Evolutionary conservation across 225 moss, liverwort and hornwort genomes (phyloP).

Genomic region (Asterella californica): DNA sequence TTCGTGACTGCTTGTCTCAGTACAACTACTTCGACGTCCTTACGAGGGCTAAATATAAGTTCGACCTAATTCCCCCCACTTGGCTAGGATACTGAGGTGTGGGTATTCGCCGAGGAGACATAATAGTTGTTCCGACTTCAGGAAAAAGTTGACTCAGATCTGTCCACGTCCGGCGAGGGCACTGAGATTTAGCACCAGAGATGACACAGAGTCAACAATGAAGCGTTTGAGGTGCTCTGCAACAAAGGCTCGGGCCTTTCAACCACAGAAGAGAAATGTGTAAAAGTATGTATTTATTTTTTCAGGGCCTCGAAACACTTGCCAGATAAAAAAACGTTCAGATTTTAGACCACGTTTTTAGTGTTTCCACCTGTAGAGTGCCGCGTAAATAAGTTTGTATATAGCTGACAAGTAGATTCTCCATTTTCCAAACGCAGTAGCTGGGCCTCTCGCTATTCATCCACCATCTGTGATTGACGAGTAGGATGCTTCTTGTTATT

Average conservation of each 20-base stretch:
- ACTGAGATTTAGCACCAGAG: neutral
- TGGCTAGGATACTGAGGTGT: slow-evolving; percentile 74
- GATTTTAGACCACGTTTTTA: neutral
- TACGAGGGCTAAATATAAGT: slow-evolving; percentile 80
- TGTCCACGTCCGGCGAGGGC: too few species aligned
- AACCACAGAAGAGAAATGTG: neutral
- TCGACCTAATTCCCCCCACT: slow-evolving; percentile 79
- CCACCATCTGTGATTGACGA: neutral
- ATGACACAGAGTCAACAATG: neutral
- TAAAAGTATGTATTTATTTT: neutral
- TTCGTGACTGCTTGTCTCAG: slow-evolving; percentile 87
- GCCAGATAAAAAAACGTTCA: neutral
- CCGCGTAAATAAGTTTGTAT: slow-evolving; percentile 1
- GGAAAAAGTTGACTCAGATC: neutral
- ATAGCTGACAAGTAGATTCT: neutral
- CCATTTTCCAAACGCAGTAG: neutral
- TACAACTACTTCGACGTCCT: slow-evolving; percentile 90
- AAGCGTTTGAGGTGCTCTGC: neutral
- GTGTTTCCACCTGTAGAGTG: neutral
- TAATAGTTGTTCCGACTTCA: neutral
- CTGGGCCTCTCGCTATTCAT: neutral
- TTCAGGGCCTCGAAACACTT: neutral
- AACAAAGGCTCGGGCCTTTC: neutral
- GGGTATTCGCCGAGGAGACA: neutral
- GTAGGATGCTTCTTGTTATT: neutral